Evolutionary conservation across 176 grass and related monocot genomes (phyloP), one percentile per base, ranked within the genome.

Genomic region (Oryza nivara): DNA sequence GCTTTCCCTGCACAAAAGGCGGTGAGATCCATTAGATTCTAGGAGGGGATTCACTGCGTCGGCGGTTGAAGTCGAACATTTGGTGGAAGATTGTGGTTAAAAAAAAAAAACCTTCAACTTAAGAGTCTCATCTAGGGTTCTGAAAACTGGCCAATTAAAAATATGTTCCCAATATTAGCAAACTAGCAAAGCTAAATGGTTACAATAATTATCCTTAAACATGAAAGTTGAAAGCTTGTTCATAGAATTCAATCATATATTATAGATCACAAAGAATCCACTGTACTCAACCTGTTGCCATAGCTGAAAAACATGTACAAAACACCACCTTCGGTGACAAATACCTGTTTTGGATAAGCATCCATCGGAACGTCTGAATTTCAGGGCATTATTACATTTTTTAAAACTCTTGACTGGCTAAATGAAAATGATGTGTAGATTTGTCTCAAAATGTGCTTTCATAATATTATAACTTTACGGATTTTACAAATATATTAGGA

Each of bases 1-100:
- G 79, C 76, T 91, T 91, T 30, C 7, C 80, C 87, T 98, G 77
- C 30, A 19, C 22, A 68, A 43, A 43, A 38, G 36, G 17, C 51
- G 60, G 3, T n/a, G 64, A 52, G n/a, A 19, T 67, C 49, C 64
- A 72, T 60, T 19, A 83, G 19, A 86, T 67, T 36, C 16, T 54
- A 70, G 19, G 13, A 70, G 19, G 13, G n/a, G 11, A 5, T 44
- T 23, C 11, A 23, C 34, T 34, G 30, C 15, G 4, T 44, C 13
- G 11, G 7, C 30, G 19, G 35, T 26, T n/a, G 5, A 19, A 45
- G 32, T 17, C 6, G 17, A 22, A 36, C n/a, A 38, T 9, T 48
- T 64, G 16, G 8, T 86, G 67, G 45, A 71, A 26, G 23, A 79
- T 28, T 44, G 19, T 17, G 22, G 58, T 72, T 61, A 48, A 79